A percentile compares a stretch with the other conserved stretches of the same genome.
These are phyloP conservation scores for Thozetella sp. DNA, from an alignment of 495 filamentous ascomycete species.

Conservation along the genomic window DNA sequence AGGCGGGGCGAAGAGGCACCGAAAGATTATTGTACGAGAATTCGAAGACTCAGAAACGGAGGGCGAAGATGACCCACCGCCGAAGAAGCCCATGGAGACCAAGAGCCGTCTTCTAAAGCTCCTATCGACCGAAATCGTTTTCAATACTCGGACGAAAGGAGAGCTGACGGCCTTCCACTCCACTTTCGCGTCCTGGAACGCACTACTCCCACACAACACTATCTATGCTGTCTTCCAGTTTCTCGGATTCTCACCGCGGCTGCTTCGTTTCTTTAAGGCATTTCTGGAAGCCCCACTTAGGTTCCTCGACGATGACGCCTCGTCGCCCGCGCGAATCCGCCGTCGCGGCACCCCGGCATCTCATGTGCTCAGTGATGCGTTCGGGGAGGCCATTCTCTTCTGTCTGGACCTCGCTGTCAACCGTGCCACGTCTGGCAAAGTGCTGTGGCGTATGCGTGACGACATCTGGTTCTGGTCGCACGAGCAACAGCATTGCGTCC, in stretches of 20 bases:
- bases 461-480: conserved; percentile 72
- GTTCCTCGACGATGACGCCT: conserved; percentile 54
- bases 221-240: conserved; percentile 57
- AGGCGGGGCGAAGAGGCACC: neutral
- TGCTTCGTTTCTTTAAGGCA: conserved; percentile 62
- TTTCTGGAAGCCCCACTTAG: conserved; percentile 64
- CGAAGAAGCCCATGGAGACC: conserved; percentile 47
- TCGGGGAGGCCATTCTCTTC: conserved; percentile 65
- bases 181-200: conserved; percentile 63
- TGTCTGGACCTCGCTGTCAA: conserved; percentile 70
- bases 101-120: conserved; percentile 65
- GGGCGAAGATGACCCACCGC: conserved; percentile 9
- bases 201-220: conserved; percentile 61
- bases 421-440: conserved; percentile 49
- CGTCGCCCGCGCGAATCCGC: conserved; percentile 47
- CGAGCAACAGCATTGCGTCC: conserved; percentile 50
- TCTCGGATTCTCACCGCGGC: conserved; percentile 60
- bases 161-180: conserved; percentile 64
- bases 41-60: conserved; percentile 13
- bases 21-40: too few relatives aligned
- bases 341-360: conserved; percentile 58
- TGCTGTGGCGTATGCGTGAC: conserved; percentile 65
- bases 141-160: conserved; percentile 56
- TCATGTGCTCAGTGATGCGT: conserved; percentile 58
- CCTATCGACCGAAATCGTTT: conserved; percentile 61